Base-by-base conservation (phyloP, 176 grass and related monocot species). In the Ampelocalamus luodianensis region DNA sequence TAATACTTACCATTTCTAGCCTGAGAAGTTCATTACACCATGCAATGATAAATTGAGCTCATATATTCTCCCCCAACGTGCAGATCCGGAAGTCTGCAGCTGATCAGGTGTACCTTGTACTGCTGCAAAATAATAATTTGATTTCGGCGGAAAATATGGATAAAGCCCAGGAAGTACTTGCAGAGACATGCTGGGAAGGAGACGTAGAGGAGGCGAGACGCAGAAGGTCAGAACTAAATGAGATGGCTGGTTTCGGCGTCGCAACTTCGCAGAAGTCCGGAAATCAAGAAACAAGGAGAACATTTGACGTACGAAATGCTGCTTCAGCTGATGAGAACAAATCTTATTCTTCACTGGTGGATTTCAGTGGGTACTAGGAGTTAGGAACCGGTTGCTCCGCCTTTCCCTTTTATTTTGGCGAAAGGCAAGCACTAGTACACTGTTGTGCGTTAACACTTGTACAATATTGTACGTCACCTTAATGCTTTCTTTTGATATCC, bases 101-200 rank as follows among this genome's bases (percentile, higher is more conserved):
- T 38, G 96, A 99, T 83, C 92, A 99, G 86, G 96, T 99, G 55
- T 96, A 92, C 68, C 89, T 99, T 71, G 86, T 96, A 15, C 78
- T 98, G 76, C 83, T 95, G 83, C 93, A 96, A 90, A 96, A 88
- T 62, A 85, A 83, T 42, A 48, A 82, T 66, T 65, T 91, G 34
- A 62, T 99, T 62, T 53, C 66, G 13, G 61, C 48, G 1, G 89
- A 94, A 45, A 91, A 85, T 34, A 86, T 83, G 54, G 84, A 92
- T 75, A 89, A 76, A 91, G 90, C 96, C 9, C 88, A 88, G 74
- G 87, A 91, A 88, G 49, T 99, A 40, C 27, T 99, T 10, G 80
- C 87, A 1, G 91, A 99, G 71, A 96, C 84, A 46, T 93, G 91
- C 82, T 99, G 96, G 96, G 96, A 99, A 83, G 96, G 91, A 86